Evolutionary conservation across 345 rosid genomes (phyloP).

Genomic region (Mangifera indica): DNA sequence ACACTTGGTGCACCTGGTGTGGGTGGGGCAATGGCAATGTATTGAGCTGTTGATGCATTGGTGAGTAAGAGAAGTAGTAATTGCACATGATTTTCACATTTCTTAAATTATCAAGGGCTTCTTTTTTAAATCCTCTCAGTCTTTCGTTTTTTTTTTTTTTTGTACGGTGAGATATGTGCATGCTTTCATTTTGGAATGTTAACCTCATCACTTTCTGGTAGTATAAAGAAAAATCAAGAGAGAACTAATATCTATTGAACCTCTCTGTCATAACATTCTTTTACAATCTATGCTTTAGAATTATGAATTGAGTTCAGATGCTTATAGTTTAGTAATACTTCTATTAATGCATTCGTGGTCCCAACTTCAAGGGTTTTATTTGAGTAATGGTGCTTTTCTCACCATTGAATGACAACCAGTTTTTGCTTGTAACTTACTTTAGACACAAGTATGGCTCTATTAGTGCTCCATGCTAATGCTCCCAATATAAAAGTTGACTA

Average conservation of each 20-base stretch:
- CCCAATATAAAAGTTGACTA: background rate
- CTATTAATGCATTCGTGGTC: background rate
- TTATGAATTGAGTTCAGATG: background rate
- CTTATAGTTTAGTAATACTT: background rate
- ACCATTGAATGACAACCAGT: background rate
- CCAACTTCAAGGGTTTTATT: background rate
- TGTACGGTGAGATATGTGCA: background rate
- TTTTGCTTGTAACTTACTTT: background rate
- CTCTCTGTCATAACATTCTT: background rate
- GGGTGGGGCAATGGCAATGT: slow-evolving; percentile 89
- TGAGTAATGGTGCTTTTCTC: background rate
- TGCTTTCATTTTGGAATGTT: background rate
- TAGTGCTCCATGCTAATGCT: slow-evolving; percentile 5
- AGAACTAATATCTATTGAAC: background rate
- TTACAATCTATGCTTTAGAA: background rate
- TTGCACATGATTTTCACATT: background rate
- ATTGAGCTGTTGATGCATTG: slow-evolving; percentile 84
- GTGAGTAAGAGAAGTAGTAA: slow-evolving; percentile 48
- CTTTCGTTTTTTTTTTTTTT: background rate
- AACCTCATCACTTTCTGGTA: background rate
- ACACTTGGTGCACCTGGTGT: slow-evolving; percentile 82
- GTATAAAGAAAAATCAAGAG: background rate
- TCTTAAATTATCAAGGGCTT: background rate
- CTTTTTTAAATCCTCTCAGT: background rate
- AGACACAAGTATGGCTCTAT: background rate